phyloP scores from a whole-genome alignment of 140 eudicot genomes.

The Erigeron philadelphicus region DNA sequence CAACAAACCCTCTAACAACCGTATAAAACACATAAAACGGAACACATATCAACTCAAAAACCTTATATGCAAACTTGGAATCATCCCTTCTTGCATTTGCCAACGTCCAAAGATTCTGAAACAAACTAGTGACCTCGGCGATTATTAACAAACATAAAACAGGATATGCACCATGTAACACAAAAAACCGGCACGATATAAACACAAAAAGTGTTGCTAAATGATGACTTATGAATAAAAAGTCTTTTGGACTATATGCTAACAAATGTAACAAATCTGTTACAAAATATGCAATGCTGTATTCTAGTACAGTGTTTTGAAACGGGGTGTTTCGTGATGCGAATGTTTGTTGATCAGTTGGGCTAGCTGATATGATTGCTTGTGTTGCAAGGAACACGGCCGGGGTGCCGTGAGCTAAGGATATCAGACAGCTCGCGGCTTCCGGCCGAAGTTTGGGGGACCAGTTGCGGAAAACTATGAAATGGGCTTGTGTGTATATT shows the following conservation, averaged over 20 bases:
- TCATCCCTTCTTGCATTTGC: conserved; percentile 55
- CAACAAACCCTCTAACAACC: conserved; percentile 63
- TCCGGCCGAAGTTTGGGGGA: conserved; percentile 64
- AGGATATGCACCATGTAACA: conserved; percentile 62
- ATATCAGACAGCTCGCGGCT: conserved; percentile 79
- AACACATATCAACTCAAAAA: conserved; percentile 55
- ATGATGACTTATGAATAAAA: conserved; percentile 77
- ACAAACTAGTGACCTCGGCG: conserved; percentile 87
- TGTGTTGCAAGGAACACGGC: conserved; percentile 56
- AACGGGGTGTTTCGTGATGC: conserved; percentile 49
- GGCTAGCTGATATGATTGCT: conserved; percentile 39
- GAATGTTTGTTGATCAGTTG: conserved; percentile 25
- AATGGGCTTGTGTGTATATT: conserved; percentile 52
- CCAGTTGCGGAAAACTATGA: conserved; percentile 59
- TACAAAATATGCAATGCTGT: conserved; percentile 72
- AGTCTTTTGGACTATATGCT: conserved; percentile 54
- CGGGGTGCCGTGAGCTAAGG: conserved; percentile 83
- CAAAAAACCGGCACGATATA: conserved; percentile 57
- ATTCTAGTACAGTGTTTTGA: conserved; percentile 59
- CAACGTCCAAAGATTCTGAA: conserved; percentile 83
- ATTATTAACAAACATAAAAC: conserved; percentile 48
- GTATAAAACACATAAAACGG: conserved; percentile 66
- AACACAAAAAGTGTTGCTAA: conserved; percentile 74
- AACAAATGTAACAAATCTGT: conserved; percentile 70
- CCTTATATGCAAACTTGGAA: conserved; percentile 43